phyloP scores from a whole-genome alignment of 768 basidiomycete species.

The Leccinum rimulosum region DNA sequence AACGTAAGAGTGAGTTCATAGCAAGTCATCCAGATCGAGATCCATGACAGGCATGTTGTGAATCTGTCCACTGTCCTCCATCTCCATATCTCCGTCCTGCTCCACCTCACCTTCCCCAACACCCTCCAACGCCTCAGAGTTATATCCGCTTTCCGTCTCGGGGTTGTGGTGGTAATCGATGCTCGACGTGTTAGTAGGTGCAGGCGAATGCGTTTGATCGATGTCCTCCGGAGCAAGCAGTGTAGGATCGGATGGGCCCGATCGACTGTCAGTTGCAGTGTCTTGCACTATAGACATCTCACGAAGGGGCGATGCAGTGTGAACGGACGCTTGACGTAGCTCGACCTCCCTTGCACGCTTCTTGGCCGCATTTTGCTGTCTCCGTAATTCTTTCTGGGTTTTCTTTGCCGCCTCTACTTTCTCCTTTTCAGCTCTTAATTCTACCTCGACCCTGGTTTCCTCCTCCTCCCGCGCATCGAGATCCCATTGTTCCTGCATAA shows the following conservation, averaged over 20 bases:
- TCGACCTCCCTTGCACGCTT: constrained; percentile 45
- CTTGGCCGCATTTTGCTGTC: constrained; percentile 50
- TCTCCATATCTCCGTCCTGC: constrained; percentile 24
- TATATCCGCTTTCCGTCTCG: constrained; percentile 54
- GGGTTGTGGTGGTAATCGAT: constrained; percentile 39
- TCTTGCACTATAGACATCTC: constrained; percentile 33
- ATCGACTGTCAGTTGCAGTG: constrained; percentile 27
- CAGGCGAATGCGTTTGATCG: constrained; percentile 46
- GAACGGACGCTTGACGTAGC: constrained; percentile 21
- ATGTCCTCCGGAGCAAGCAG: constrained; percentile 25
- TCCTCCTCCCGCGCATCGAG: constrained; percentile 77
- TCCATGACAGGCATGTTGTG: constrained; percentile 28
- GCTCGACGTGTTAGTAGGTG: constrained; percentile 50
- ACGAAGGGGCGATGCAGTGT: constrained; percentile 25
- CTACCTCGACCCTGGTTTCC: constrained; percentile 49
- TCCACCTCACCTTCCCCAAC: constrained; percentile 27
- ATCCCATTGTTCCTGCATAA: constrained; percentile 76
- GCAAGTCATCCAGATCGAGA: constrained; percentile 25
- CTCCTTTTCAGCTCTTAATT: constrained; percentile 45
- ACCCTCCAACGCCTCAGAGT: constrained; percentile 44
- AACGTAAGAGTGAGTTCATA: constrained; percentile 13
- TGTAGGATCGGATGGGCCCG: constrained; percentile 23
- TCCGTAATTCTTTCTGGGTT: constrained; percentile 47
- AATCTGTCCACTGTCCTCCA: constrained; percentile 20
- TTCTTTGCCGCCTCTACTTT: constrained; percentile 36